Base-by-base conservation (phyloP, 2,329 filamentous ascomycete genomes). In the Stachybotrys chartarum region DNA sequence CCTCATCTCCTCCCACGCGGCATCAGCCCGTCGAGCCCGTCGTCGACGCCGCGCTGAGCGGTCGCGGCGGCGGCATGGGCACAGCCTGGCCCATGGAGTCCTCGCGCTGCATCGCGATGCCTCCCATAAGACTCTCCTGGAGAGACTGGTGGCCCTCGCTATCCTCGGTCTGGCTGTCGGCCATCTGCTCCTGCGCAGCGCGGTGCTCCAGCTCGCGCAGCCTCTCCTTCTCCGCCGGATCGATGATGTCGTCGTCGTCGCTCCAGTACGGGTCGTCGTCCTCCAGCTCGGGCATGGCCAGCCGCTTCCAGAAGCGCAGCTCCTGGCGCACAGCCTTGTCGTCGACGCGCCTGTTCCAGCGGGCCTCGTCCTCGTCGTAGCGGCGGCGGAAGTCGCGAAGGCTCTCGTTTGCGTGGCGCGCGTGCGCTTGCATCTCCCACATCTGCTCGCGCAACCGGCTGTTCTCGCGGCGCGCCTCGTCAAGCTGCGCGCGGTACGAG, bases 381-480 rank as follows among this genome's bases (percentile, higher is more conserved):
- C 72, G 73, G 49, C 76, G 72, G 53, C 83, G 76, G 60, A 86
- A 85, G 44, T 76, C 70, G 45, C 83, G 80, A 55, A 87, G 70
- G 57, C 74, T 68, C 56, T 80, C 79, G 64, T 85, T 86, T 24
- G 83, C 83, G 12, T 71, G 73, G 50, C 75, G 75, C 30, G 84
- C 84, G 60, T 82, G 79, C 46, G 78, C 76, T 64, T 85, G 81
- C 81, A 86, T 85, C 61, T 85, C 81, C 77, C 82, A 84, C 62
- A 87, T 84, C 68, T 86, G 82, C 62, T 85, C 81, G 53, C 84
- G 81, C 53, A 87, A 75, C 2, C 78, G 76, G 57, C 76, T 76
- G 63, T 87, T 87, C 71, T 86, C 84, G 60, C 80, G 80, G 5
- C 84, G 82, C 50, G 84, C 82, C 64, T 85, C 82, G 60, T 83